Evolutionary conservation across 345 rosid species (phyloP), one percentile per base, ranked within the genome.

Genomic region (Melaleuca alternifolia): DNA sequence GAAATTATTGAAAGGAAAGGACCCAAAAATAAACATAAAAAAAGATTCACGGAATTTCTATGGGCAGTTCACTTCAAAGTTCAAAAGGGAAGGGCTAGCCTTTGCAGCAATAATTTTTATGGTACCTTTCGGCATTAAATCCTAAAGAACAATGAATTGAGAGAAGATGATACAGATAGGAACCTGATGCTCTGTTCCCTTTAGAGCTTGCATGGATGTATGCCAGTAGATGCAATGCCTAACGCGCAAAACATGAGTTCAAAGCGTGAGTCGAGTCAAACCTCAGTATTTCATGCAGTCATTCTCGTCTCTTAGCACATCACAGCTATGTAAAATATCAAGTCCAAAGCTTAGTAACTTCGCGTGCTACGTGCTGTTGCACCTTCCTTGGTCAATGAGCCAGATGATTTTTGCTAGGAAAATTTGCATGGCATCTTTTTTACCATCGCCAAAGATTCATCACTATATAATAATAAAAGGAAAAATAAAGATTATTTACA

Each of bases 101-200:
- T 71, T 71, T 71, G 89, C 50, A 33, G 88, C 92, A 90, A 93
- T 89, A 91, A 92, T 88, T 88, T 91, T 41, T 89, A n/a, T 76
- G 84, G 85, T 62, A 86, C 86, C 91, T 92, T 89, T 88, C 87
- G 90, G 91, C 91, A 91, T 93, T 90, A 87, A 85, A 89, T 83
- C 89, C 48, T 3, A 30, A 71, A 87, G 82, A 87, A 85, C 85
- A 37, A 20, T 88, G 33, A 65, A 51, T 23, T 48, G 84, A 18
- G 65, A 81, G 59, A 85, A 50, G 86, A 85, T 56, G 77, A 86
- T 84, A 88, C 84, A 88, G 92, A 93, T 91, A 91, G 90, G 95
- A 92, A 94, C 92, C 89, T 16, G 93, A 91, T 91, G 88, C 92
- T 61, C 30, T 59, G 83, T 84, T 52, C 28, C 52, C 76, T 54